A percentile compares a stretch with the other conserved stretches of the same genome.
These are phyloP conservation scores for Thelonectria blattea DNA, from an alignment of 2,329 filamentous ascomycete species.

Conservation along the genomic window DNA sequence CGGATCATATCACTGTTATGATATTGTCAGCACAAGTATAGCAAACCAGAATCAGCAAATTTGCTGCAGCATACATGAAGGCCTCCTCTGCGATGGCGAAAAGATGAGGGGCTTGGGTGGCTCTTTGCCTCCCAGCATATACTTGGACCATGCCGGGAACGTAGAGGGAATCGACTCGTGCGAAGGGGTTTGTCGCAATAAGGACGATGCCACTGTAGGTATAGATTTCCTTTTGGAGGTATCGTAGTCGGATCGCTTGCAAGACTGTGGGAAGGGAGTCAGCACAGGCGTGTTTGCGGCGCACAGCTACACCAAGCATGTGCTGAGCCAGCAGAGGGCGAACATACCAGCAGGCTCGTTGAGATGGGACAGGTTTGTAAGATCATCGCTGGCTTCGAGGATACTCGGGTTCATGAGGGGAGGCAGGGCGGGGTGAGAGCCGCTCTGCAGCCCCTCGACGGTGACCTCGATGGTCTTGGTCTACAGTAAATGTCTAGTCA, in stretches of 20 bases:
- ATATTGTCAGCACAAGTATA: slow-evolving; percentile 44
- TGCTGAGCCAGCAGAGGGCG: not conserved
- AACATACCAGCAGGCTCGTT: slow-evolving; percentile 92
- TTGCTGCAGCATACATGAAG: slow-evolving; percentile 72
- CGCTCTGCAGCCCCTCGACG: slow-evolving; percentile 74
- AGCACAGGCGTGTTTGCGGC: slow-evolving; percentile 22
- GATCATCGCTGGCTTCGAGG: slow-evolving; percentile 97
- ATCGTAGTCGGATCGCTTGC: slow-evolving; percentile 96
- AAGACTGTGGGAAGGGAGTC: slow-evolving; percentile 66
- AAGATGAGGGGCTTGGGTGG: slow-evolving; percentile 94
- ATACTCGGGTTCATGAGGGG: slow-evolving; percentile 98
- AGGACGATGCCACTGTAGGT: slow-evolving; percentile 99
- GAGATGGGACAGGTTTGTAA: slow-evolving; percentile 95
- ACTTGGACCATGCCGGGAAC: slow-evolving; percentile 99
- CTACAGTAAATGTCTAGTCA: slow-evolving; percentile 41
- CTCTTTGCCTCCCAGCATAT: slow-evolving; percentile 95
- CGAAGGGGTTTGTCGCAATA: slow-evolving; percentile 98
- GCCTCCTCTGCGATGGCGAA: slow-evolving; percentile 99
- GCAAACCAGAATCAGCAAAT: not conserved
- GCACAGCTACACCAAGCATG: not conserved
- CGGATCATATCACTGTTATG: slow-evolving; percentile 86
- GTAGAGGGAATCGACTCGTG: slow-evolving; percentile 95
- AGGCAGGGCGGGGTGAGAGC: slow-evolving; percentile 79
- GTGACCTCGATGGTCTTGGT: slow-evolving; percentile 81
- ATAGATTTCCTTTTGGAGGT: slow-evolving; percentile 98